Conservation (phyloP, 805 yeast species). For the Clavispora phyllophila region DNA sequence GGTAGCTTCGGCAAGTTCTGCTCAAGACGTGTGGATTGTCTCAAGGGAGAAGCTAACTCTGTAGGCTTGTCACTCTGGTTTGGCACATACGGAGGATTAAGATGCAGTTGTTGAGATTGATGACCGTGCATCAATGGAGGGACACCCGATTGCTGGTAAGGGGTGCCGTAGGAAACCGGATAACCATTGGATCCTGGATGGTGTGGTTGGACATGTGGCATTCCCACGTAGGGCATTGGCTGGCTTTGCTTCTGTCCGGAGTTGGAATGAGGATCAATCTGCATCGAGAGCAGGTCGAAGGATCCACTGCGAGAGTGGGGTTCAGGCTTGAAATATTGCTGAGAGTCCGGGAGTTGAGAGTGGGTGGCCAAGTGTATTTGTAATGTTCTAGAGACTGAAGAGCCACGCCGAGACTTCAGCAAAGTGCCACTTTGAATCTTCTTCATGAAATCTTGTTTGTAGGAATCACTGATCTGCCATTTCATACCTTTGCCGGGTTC, state of each 20-base stretch:
- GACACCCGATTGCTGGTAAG: conserved; percentile 7
- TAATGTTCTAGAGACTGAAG: conserved; percentile 73
- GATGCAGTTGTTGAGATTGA: conserved; percentile 6
- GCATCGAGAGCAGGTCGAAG: conserved; percentile 11
- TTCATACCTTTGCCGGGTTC: conserved; percentile 99
- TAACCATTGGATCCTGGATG: conserved; percentile 4
- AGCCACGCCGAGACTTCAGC: conserved; percentile 71
- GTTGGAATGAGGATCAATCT: conserved; percentile 10
- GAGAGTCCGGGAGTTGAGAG: conserved; percentile 47
- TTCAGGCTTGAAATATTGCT: conserved; percentile 22
- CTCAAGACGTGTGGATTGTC: conserved; percentile 17
- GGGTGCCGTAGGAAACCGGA: conserved; percentile 3
- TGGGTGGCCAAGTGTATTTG: conserved; percentile 68
- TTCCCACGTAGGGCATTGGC: conserved; percentile 1
- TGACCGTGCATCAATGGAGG: conserved; percentile 3
- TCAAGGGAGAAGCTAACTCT: conserved; percentile 37
- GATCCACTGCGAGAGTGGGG: conserved; percentile 3
- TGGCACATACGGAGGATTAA: not conserved
- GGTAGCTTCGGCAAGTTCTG: conserved; percentile 30
- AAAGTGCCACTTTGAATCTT: conserved; percentile 75
- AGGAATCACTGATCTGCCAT: conserved; percentile 90
- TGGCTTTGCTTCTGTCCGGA: not conserved
- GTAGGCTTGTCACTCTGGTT: not conserved
- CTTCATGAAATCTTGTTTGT: conserved; percentile 75
- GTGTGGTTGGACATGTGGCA: not conserved